Percentiles rank a stretch among this genome's conserved stretches.
phyloP scores from a whole-genome alignment of 2,329 filamentous ascomycete genomes.

The Fusarium mangiferae region DNA sequence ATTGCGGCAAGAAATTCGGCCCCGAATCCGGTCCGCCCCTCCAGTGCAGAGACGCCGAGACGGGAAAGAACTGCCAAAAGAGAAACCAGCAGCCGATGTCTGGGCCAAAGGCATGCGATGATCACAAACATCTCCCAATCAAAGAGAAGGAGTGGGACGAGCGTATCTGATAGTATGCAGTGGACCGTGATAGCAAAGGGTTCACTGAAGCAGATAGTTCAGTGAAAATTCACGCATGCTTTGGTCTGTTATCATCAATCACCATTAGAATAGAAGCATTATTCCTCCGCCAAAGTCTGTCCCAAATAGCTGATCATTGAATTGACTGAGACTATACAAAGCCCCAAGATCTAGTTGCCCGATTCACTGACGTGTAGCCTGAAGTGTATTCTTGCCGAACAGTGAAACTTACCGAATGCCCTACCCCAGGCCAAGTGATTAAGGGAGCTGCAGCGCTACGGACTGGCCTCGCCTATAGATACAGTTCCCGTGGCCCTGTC shows the following conservation, averaged over 20 bases:
- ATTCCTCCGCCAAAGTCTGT: background rate
- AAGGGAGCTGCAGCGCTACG: accelerated
- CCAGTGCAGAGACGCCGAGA: background rate
- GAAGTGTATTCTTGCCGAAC: background rate
- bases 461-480: background rate
- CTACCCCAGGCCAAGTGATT: background rate
- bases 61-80: background rate
- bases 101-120: background rate
- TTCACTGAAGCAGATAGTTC: background rate
- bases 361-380: background rate
- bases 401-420: accelerated
- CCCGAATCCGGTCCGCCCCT: accelerated
- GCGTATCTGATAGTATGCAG: background rate
- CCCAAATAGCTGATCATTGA: accelerated
- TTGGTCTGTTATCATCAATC: background rate
- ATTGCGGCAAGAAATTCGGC: background rate
- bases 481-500: accelerated
- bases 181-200: background rate
- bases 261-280: background rate
- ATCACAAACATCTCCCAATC: background rate
- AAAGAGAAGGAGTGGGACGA: background rate
- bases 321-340: accelerated
- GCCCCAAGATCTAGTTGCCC: background rate
- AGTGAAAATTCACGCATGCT: background rate
- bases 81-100: background rate